Conservation (phyloP, 306 rosid genomes). For the Luffa aegyptiaca region DNA sequence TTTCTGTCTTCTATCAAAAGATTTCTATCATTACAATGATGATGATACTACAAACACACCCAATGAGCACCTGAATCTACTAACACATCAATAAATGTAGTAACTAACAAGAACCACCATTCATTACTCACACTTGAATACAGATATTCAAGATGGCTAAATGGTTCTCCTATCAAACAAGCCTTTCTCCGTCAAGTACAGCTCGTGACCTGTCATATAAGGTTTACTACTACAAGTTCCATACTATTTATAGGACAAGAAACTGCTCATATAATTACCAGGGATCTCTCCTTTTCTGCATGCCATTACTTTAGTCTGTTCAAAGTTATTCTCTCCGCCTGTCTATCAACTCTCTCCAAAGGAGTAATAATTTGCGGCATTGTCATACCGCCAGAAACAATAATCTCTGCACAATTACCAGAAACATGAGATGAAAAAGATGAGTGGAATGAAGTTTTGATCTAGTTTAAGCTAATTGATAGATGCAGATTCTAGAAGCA, state of each 20-base stretch:
- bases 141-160: background rate
- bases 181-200: background rate
- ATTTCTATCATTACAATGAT: background rate
- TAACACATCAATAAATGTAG: background rate
- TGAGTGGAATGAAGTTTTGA: background rate
- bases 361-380: conserved; percentile 82
- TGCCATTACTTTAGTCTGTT: conserved; percentile 38
- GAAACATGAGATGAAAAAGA: background rate
- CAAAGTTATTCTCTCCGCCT: conserved; percentile 48
- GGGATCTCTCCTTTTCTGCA: background rate
- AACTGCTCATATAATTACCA: conserved; percentile 1
- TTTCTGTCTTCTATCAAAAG: background rate
- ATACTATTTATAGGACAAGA: background rate
- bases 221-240: background rate
- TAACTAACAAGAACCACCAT: background rate
- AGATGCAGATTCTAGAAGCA: background rate
- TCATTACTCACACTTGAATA: background rate
- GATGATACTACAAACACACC: background rate
- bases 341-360: conserved; percentile 35
- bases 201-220: background rate
- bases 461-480: background rate
- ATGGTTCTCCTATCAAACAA: background rate
- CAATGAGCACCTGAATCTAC: background rate
- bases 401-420: conserved; percentile 51
- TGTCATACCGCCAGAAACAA: conserved; percentile 91